Base-by-base conservation (phyloP, 345 rosid genomes). In the Camelina sativa region DNA sequence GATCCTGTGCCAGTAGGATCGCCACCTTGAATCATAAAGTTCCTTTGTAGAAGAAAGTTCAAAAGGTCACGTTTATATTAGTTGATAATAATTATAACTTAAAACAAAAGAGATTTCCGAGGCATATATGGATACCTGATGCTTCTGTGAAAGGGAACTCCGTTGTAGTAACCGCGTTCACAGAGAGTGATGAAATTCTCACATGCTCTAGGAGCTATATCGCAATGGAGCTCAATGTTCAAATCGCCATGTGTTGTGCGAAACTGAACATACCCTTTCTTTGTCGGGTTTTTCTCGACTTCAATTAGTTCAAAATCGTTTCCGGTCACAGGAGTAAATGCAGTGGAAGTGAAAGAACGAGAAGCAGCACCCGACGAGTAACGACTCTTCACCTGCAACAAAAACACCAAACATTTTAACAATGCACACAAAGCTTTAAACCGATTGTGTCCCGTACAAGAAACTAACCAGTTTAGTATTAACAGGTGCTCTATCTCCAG, bases 21-120 rank as follows among this genome's bases (percentile, higher is more conserved):
- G 54, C 99, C 96, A 20, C 98, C 98, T 87, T 95, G 99, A 79
- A 95, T 90, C 97, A 90, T 95, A 79, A 92, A 95, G 85, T 89
- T 95, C 86, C 98, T 88, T 72, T 15, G 11, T 0, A 28, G 37
- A 43, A 76, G 54, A 66, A 30, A 40, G 8, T 55, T 59, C 52
- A 67, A 65, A 47, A 46, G 11, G 7, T 7, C 35, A 28, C 15
- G 10, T 28, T 60, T 43, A 13, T 25, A 51, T 68, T 11, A 65
- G 25, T 43, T 6, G 1, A 43, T 6, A 50, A 46, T 16, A 34
- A 32, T 0, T n/a, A n/a, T n/a, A n/a, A n/a, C n/a, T n/a, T n/a
- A n/a, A n/a, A n/a, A n/a, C 8, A 46, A 56, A 44, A 38, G 0
- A 56, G 9, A 25, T 41, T 32, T 68, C 25, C 50, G 20, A 65